A percentile compares a stretch with the other conserved stretches of the same genome.
These are phyloP conservation scores for Claviceps capensis DNA, from an alignment of 2,329 filamentous ascomycete genomes.

Conservation along the genomic window DNA sequence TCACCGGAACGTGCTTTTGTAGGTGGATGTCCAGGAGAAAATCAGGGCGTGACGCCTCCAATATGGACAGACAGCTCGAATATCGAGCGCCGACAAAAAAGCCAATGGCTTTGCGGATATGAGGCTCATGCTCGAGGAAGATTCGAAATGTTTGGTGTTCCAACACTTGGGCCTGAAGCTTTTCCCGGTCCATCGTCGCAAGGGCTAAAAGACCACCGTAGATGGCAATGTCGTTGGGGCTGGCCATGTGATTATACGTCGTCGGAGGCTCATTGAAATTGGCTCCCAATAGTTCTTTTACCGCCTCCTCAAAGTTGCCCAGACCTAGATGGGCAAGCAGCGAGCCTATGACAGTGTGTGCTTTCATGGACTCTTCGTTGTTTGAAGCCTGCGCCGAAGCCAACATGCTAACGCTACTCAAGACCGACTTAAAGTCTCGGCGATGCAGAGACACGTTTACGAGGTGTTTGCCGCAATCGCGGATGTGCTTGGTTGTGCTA, in stretches of 20 bases:
- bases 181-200: slow-evolving; percentile 70
- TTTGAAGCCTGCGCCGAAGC: slow-evolving; percentile 32
- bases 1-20: slow-evolving; percentile 52
- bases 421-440: slow-evolving; percentile 59
- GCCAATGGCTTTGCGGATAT: slow-evolving; percentile 79
- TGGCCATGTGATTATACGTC: slow-evolving; percentile 59
- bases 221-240: slow-evolving; percentile 76
- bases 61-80: slow-evolving; percentile 65
- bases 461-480: slow-evolving; percentile 68
- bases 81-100: slow-evolving; percentile 89
- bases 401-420: slow-evolving; percentile 50
- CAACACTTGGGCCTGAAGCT: slow-evolving; percentile 63
- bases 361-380: slow-evolving; percentile 30
- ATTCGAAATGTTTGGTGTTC: slow-evolving; percentile 70
- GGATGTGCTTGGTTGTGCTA: slow-evolving; percentile 67
- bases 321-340: slow-evolving; percentile 36
- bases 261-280: slow-evolving; percentile 35
- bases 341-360: slow-evolving; percentile 38
- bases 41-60: slow-evolving; percentile 70
- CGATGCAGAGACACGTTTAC: slow-evolving; percentile 64
- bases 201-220: slow-evolving; percentile 86
- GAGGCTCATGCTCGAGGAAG: slow-evolving; percentile 85
- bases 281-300: slow-evolving; percentile 53
- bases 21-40: slow-evolving; percentile 87
- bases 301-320: slow-evolving; percentile 46